Conservation (phyloP, 208 protist species). For the Trypanosoma theileri region DNA sequence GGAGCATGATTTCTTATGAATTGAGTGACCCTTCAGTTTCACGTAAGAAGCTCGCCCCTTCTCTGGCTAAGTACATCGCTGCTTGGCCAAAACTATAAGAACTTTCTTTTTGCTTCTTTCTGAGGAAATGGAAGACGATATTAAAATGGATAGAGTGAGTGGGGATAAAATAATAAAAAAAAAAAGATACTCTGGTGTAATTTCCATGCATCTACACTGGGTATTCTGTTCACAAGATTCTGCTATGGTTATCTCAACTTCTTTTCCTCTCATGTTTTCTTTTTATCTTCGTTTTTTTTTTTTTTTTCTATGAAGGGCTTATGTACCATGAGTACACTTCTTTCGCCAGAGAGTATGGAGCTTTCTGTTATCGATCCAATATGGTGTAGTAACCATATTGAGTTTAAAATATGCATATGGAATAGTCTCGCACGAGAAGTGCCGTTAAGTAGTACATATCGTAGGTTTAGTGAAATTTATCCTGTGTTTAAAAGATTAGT, state of each 20-base stretch:
- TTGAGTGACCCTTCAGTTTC: constrained; percentile 77
- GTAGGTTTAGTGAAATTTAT: constrained; percentile 38
- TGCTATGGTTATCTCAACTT: constrained; percentile 1
- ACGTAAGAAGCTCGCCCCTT: constrained; percentile 70
- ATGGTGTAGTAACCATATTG: constrained; percentile 15
- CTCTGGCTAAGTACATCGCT: constrained; percentile 51
- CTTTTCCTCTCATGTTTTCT: neutral
- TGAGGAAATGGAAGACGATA: neutral
- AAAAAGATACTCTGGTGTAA: too few species aligned
- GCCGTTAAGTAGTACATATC: constrained; percentile 15
- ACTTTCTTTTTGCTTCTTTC: constrained; percentile 10
- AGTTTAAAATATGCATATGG: constrained; percentile 30
- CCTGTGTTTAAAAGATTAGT: constrained; percentile 29
- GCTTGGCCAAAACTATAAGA: constrained; percentile 29
- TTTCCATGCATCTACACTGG: neutral
- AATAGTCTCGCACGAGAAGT: neutral
- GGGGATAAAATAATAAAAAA: too few species aligned
- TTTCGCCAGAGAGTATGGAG: constrained; percentile 23
- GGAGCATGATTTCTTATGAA: constrained; percentile 44
- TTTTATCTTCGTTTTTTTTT: constrained; percentile 12
- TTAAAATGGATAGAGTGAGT: too few species aligned
- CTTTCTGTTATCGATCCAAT: constrained; percentile 24
- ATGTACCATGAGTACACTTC: neutral
- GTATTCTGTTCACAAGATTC: neutral
- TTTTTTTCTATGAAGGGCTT: neutral